Percentiles rank a stretch among this genome's conserved stretches.
Evolutionary conservation across 2,329 filamentous ascomycete species (phyloP).

Genomic region (Beauveria sp.): DNA sequence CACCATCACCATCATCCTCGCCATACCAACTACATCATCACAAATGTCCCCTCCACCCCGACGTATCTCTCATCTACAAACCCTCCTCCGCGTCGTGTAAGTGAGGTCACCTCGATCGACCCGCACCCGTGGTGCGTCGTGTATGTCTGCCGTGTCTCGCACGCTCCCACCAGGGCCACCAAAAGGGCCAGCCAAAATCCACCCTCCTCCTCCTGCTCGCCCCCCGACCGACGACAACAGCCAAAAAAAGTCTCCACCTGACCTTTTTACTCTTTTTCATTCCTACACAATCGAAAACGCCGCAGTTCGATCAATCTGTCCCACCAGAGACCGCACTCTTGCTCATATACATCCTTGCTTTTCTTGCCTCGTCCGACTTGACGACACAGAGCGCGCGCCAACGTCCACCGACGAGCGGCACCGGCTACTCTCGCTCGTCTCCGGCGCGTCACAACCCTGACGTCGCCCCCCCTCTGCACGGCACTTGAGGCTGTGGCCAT

Average conservation of each 20-base stretch:
- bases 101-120: constrained; percentile 4
- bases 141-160: background rate
- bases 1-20: background rate
- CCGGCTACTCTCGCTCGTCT: background rate
- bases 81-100: constrained; percentile 1
- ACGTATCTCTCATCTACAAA: background rate
- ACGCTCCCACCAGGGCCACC: background rate
- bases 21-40: background rate
- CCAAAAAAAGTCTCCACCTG: constrained; percentile 8
- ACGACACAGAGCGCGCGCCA: background rate
- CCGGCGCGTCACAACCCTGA: background rate
- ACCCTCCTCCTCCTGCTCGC: background rate
- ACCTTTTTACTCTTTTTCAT: constrained; percentile 1
- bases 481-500: background rate
- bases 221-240: constrained; percentile 3
- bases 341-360: background rate
- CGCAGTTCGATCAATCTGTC: background rate
- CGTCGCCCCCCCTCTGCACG: background rate
- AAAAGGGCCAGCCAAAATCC: background rate
- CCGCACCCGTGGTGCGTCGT: background rate
- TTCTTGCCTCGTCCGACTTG: background rate
- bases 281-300: background rate
- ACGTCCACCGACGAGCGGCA: background rate
- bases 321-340: background rate
- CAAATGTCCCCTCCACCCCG: background rate